Evolutionary conservation across 148 eudicot genomes (phyloP).

Genomic region (Rheum nobile): DNA sequence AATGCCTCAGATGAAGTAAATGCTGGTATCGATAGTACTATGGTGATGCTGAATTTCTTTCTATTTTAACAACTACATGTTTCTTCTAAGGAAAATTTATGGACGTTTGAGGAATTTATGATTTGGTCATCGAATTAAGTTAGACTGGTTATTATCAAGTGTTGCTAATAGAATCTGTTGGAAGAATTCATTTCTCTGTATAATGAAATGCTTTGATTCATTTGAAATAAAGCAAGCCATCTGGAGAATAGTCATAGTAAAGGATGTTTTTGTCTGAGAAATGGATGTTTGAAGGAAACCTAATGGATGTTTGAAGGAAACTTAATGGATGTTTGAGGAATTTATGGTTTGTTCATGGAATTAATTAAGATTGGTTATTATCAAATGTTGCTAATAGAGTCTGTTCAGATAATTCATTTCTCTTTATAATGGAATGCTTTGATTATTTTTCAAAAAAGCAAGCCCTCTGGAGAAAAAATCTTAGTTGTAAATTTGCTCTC

Average conservation of each 20-base stretch:
- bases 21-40: background rate
- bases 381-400: background rate
- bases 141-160: background rate
- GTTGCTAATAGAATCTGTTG: background rate
- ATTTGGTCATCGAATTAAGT: background rate
- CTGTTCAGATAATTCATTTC: background rate
- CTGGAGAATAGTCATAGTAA: background rate
- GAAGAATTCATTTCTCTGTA: background rate
- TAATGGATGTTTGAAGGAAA: background rate
- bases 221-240: background rate
- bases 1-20: background rate
- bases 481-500: background rate
- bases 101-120: background rate
- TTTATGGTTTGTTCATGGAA: background rate
- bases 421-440: background rate
- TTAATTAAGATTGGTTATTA: background rate
- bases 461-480: background rate
- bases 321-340: background rate
- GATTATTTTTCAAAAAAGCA: background rate
- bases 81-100: background rate
- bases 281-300: background rate
- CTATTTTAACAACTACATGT: background rate
- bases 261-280: no score
- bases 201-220: background rate
- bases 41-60: background rate